Evolutionary conservation across 2,329 filamentous ascomycete species (phyloP), one percentile per base, ranked within the genome.

Genomic region (Verticillium zaregamsianum): DNA sequence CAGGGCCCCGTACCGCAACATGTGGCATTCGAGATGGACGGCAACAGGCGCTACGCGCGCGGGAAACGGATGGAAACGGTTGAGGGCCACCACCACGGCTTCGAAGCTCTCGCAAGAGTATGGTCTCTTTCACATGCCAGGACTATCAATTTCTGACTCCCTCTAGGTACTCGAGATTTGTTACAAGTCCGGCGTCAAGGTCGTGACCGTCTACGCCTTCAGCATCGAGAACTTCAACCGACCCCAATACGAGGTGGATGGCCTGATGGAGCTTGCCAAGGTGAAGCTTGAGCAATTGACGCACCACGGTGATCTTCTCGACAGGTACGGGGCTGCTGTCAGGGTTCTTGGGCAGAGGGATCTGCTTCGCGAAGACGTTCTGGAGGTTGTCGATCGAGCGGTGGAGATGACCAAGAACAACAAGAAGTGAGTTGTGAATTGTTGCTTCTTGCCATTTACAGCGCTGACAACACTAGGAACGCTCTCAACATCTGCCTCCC

Each of bases 11-110:
- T 99, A 61, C 95, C 95, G 11, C 89, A 92, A 71, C 95, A 99
- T 86, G 87, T 99, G 64, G 95, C 95, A n/a, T 99, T 99, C 72
- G 94, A 97, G 69, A 99, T 99, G 95, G 95, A 99, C 74, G 95
- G 95, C 61, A 99, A 99, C 77, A 83, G 95, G 70, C 90, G 95
- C 55, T 99, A 96, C 79, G 95, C 95, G 15, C 86, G 91, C 64
- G 90, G 84, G 65, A 92, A 95, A 78, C 88, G 94, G 66, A 97
- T 99, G 73, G 95, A 99, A 80, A 97, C 93, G 0, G 89, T 98
- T 37, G 94, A 99, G 77, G 95, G 95, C 28, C 95, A 99, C 74
- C 93, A 97, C 73, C 80, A 96, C 68, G 95, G 95, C 2, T 99
- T 98, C 70, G 95, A 99, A 78, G 93, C 95, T 33, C 81, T 99